Conservation (phyloP, 768 basidiomycete genomes). For the Lactarius akahatsu region DNA sequence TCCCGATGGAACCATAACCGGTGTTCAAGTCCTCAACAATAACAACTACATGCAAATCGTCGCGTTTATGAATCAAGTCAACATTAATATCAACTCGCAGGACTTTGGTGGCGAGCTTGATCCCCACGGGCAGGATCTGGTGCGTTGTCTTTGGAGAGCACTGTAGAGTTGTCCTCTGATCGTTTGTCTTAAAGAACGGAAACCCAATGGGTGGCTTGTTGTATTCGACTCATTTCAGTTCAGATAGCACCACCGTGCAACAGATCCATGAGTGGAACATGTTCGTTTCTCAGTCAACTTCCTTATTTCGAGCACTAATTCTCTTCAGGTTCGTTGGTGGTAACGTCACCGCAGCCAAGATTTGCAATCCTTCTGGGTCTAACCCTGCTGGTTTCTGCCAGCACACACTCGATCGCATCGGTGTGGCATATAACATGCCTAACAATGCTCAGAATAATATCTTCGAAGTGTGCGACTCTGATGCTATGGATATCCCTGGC, state of each 20-base stretch:
- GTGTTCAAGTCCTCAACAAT: slow-evolving; percentile 62
- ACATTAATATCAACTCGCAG: slow-evolving; percentile 47
- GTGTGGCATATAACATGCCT: slow-evolving; percentile 72
- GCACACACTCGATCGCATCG: slow-evolving; percentile 74
- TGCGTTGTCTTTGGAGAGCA: slow-evolving; percentile 31
- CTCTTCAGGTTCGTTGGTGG: slow-evolving; percentile 68
- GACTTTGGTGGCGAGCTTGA: slow-evolving; percentile 81
- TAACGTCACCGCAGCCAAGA: slow-evolving; percentile 64
- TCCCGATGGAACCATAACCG: slow-evolving; percentile 60
- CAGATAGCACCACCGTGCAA: slow-evolving; percentile 43
- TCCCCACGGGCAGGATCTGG: slow-evolving; percentile 68
- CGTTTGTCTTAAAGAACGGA: slow-evolving; percentile 38
- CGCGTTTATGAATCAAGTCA: slow-evolving; percentile 63
- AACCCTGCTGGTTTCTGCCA: slow-evolving; percentile 58
- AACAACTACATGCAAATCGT: slow-evolving; percentile 59
- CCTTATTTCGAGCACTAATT: background rate
- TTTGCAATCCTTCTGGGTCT: slow-evolving; percentile 59
- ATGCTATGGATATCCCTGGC: slow-evolving; percentile 63
- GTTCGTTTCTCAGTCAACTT: slow-evolving; percentile 39
- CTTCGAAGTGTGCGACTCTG: slow-evolving; percentile 66
- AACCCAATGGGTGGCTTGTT: slow-evolving; percentile 75
- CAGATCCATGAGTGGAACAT: slow-evolving; percentile 72
- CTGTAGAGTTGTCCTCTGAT: background rate
- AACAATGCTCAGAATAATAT: slow-evolving; percentile 54
- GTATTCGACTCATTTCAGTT: slow-evolving; percentile 56